These are phyloP conservation scores for Xanthoparmelia taractica DNA, from an alignment of 495 filamentous ascomycete genomes.

Conservation along the genomic window DNA sequence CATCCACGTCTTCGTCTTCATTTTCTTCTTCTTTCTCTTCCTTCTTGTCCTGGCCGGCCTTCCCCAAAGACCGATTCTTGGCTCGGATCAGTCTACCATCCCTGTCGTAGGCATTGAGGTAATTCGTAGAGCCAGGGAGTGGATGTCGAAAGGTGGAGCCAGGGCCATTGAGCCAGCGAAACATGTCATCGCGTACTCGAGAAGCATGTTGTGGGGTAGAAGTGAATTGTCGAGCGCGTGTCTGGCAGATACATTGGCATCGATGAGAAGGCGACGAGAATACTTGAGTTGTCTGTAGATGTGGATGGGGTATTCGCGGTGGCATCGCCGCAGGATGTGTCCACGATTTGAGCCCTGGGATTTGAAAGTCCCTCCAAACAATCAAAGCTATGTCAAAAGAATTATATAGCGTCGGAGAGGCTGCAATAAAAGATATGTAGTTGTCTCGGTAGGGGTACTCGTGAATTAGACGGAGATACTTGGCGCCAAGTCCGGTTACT, in stretches of 20 bases:
- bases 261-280: not conserved
- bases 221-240: constrained; percentile 39
- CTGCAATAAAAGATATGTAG: not conserved
- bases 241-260: constrained; percentile 19
- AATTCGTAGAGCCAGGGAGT: constrained; percentile 54
- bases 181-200: constrained; percentile 51
- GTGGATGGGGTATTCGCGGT: constrained; percentile 17
- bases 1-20: constrained; percentile 12
- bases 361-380: not conserved
- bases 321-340: constrained; percentile 11
- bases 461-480: constrained; percentile 1
- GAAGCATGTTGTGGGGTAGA: constrained; percentile 38
- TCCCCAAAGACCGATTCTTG: not conserved
- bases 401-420: not conserved
- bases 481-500: constrained; percentile 7
- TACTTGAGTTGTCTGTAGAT: constrained; percentile 5
- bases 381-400: not conserved
- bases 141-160: constrained; percentile 51
- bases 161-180: constrained; percentile 55
- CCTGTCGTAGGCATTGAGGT: constrained; percentile 47
- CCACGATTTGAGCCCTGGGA: not conserved
- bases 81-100: constrained; percentile 35
- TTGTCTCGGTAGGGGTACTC: not conserved
- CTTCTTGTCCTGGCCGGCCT: constrained; percentile 20
- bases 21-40: constrained; percentile 18